Conservation (phyloP, 768 basidiomycete genomes). For the Thelephora ganbajun region DNA sequence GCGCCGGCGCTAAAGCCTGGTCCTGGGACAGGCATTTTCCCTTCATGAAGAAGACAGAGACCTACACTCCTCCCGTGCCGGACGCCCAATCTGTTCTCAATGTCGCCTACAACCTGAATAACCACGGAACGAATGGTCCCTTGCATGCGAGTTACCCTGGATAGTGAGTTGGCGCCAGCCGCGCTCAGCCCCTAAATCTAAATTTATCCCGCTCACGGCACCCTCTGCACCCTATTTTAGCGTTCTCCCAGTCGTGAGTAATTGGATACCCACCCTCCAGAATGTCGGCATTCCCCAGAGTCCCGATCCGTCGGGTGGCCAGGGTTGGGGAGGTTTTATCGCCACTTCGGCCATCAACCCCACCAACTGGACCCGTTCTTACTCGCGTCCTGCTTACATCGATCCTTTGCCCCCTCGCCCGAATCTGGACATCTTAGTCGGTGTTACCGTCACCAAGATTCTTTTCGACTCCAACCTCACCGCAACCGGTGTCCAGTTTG, state of each 20-base stretch:
- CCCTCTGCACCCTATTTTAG: slow-evolving; percentile 15
- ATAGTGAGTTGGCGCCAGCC: slow-evolving; percentile 23
- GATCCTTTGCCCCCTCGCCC: slow-evolving; percentile 46
- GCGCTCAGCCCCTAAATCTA: not conserved
- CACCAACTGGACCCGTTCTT: slow-evolving; percentile 47
- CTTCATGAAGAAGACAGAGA: slow-evolving; percentile 38
- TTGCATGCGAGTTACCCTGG: slow-evolving; percentile 36
- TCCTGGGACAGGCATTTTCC: slow-evolving; percentile 31
- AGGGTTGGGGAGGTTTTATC: slow-evolving; percentile 37
- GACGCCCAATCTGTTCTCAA: slow-evolving; percentile 25
- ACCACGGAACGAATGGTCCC: slow-evolving; percentile 40
- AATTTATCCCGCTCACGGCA: slow-evolving; percentile 6
- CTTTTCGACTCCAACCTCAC: slow-evolving; percentile 26
- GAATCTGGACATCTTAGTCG: slow-evolving; percentile 51
- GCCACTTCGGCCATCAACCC: slow-evolving; percentile 49
- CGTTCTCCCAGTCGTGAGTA: slow-evolving; percentile 33
- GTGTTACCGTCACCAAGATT: slow-evolving; percentile 44
- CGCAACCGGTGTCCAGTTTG: slow-evolving; percentile 36
- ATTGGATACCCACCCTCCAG: slow-evolving; percentile 42
- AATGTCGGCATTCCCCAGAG: slow-evolving; percentile 27
- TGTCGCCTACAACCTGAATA: slow-evolving; percentile 29
- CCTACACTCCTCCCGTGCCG: slow-evolving; percentile 35
- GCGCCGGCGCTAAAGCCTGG: slow-evolving; percentile 23
- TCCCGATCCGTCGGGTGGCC: slow-evolving; percentile 31
- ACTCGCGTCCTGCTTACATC: slow-evolving; percentile 51